Evolutionary conservation across 495 filamentous ascomycete species (phyloP).

Genomic region (Neurospora sp.): DNA sequence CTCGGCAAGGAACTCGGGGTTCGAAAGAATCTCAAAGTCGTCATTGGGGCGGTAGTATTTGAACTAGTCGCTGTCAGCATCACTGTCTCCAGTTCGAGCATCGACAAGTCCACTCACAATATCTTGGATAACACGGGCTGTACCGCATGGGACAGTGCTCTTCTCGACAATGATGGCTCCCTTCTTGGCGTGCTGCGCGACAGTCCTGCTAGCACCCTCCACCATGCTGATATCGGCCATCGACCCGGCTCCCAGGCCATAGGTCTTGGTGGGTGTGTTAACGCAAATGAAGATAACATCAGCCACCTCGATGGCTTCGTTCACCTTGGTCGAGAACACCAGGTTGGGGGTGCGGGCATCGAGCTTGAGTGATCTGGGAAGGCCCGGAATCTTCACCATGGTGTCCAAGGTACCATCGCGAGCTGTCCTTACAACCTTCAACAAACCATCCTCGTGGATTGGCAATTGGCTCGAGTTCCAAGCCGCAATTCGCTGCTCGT

Average conservation of each 20-base stretch:
- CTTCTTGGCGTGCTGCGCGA: slow-evolving; percentile 53
- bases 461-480: slow-evolving; percentile 70
- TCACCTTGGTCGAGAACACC: slow-evolving; percentile 60
- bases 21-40: slow-evolving; percentile 68
- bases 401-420: slow-evolving; percentile 43
- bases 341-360: slow-evolving; percentile 47
- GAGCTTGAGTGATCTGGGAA: slow-evolving; percentile 10
- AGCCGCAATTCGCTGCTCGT: slow-evolving; percentile 49
- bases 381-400: slow-evolving; percentile 10
- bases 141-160: slow-evolving; percentile 72
- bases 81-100: not conserved
- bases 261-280: slow-evolving; percentile 70
- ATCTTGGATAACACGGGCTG: slow-evolving; percentile 57
- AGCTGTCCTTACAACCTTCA: slow-evolving; percentile 53
- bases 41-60: slow-evolving; percentile 44
- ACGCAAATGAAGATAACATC: slow-evolving; percentile 73
- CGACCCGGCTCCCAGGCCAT: slow-evolving; percentile 57
- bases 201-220: slow-evolving; percentile 57
- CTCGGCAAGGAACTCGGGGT: slow-evolving; percentile 76
- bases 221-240: slow-evolving; percentile 65
- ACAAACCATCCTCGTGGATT: slow-evolving; percentile 66
- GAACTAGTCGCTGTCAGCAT: slow-evolving; percentile 19
- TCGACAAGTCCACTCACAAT: slow-evolving; percentile 37
- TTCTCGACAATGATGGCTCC: slow-evolving; percentile 78
- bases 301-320: slow-evolving; percentile 49